Evolutionary conservation across 129 eudicot genomes (phyloP).

Genomic region (Rutidosis leptorrhynchoides): DNA sequence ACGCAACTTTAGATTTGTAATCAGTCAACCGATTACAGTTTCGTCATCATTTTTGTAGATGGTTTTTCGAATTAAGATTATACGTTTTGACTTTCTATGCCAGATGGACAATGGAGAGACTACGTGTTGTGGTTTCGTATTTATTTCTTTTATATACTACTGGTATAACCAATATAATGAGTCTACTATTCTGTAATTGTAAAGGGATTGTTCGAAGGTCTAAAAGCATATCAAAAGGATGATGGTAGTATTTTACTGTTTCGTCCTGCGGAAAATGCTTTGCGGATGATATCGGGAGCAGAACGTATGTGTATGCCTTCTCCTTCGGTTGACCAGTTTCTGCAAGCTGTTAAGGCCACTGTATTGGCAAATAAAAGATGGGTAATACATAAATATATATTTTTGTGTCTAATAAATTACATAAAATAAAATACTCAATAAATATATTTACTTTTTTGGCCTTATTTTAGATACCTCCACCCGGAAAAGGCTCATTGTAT

Average conservation of each 20-base stretch:
- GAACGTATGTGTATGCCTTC: slow-evolving; percentile 99
- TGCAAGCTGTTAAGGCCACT: slow-evolving; percentile 86
- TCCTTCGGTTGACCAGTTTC: slow-evolving; percentile 83
- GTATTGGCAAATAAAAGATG: slow-evolving; percentile 90
- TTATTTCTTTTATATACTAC: neutral
- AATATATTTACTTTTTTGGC: neutral
- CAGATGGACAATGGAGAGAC: slow-evolving; percentile 5
- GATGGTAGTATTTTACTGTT: slow-evolving; percentile 80
- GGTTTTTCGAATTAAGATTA: neutral
- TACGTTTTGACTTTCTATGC: slow-evolving; percentile 1
- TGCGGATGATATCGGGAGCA: slow-evolving; percentile 70
- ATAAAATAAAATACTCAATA: neutral
- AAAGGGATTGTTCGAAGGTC: slow-evolving; percentile 93
- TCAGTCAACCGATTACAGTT: neutral
- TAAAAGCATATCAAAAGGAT: slow-evolving; percentile 76
- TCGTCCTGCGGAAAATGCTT: slow-evolving; percentile 93
- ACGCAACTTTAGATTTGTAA: neutral
- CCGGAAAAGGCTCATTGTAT: slow-evolving; percentile 90
- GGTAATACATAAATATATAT: slow-evolving; percentile 41
- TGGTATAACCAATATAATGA: neutral
- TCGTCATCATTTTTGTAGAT: slow-evolving; percentile 9
- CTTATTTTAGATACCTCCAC: slow-evolving; percentile 77
- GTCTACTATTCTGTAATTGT: slow-evolving; percentile 16
- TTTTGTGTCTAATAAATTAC: neutral
- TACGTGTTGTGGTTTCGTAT: neutral